phyloP scores from a whole-genome alignment of 2,329 filamentous ascomycete genomes.

The Aspergillus cejpii region DNA sequence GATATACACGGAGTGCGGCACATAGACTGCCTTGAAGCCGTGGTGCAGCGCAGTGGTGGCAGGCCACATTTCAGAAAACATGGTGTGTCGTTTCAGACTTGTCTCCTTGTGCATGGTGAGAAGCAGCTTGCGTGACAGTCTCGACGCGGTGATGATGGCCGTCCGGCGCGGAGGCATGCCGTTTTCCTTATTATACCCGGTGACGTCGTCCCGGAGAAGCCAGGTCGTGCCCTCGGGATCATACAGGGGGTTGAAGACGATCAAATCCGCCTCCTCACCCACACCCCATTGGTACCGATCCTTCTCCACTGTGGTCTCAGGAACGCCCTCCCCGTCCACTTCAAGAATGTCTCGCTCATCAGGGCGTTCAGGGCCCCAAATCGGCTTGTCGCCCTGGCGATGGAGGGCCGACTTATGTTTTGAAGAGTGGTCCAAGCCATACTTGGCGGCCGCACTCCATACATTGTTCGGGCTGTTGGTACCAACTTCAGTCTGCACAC shows the following conservation, averaged over 20 bases:
- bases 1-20: slow-evolving; percentile 80
- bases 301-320: slow-evolving; percentile 65
- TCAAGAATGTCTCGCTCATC: slow-evolving; percentile 64
- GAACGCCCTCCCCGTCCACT: slow-evolving; percentile 63
- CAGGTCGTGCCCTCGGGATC: slow-evolving; percentile 83
- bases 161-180: slow-evolving; percentile 64
- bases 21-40: slow-evolving; percentile 86
- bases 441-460: slow-evolving; percentile 49
- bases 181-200: slow-evolving; percentile 65
- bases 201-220: slow-evolving; percentile 75
- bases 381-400: slow-evolving; percentile 51
- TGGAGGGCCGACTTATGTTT: slow-evolving; percentile 24
- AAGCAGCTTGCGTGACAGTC: slow-evolving; percentile 73
- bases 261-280: slow-evolving; percentile 82
- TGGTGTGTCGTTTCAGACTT: slow-evolving; percentile 73
- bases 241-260: slow-evolving; percentile 87
- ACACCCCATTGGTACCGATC: slow-evolving; percentile 84
- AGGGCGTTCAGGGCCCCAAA: slow-evolving; percentile 80
- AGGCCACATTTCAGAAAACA: slow-evolving; percentile 97
- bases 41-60: slow-evolving; percentile 81
- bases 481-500: slow-evolving; percentile 67
- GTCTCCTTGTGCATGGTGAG: slow-evolving; percentile 88
- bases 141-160: slow-evolving; percentile 80
- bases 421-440: slow-evolving; percentile 15
- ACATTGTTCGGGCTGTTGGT: slow-evolving; percentile 60